Percentiles rank a stretch among this genome's conserved stretches.
Conservation (phyloP, 1,139 yeast genomes). For the Candida mesenterica region DNA sequence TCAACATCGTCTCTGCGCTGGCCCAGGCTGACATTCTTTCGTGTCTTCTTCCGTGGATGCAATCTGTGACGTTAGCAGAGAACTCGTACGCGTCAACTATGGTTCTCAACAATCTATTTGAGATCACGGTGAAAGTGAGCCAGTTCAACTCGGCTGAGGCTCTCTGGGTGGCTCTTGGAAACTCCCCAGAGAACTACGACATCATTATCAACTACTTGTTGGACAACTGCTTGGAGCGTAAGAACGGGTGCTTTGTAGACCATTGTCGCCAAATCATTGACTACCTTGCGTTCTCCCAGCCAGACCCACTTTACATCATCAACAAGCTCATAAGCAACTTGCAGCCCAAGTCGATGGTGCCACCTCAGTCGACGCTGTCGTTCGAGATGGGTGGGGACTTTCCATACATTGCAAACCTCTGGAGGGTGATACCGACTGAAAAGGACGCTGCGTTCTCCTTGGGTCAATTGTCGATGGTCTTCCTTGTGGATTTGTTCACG, state of each 20-base stretch:
- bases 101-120: constrained; percentile 82
- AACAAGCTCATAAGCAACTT: constrained; percentile 67
- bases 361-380: constrained; percentile 37
- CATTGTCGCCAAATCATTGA: constrained; percentile 79
- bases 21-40: constrained; percentile 75
- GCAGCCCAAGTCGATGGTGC: constrained; percentile 86
- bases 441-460: constrained; percentile 79
- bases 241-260: constrained; percentile 74
- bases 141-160: constrained; percentile 89
- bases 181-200: constrained; percentile 64
- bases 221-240: constrained; percentile 64
- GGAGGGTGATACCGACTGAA: constrained; percentile 56
- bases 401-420: constrained; percentile 77
- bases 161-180: constrained; percentile 89
- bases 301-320: constrained; percentile 55
- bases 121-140: constrained; percentile 76
- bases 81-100: constrained; percentile 46
- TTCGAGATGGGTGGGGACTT: constrained; percentile 7
- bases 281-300: constrained; percentile 60
- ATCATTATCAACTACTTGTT: constrained; percentile 71
- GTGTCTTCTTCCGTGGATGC: constrained; percentile 87
- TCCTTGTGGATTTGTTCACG: constrained; percentile 77
- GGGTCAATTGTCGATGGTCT: constrained; percentile 83
- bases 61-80: constrained; percentile 63
- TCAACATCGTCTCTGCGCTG: constrained; percentile 56